phyloP scores from a whole-genome alignment of 2,329 filamentous ascomycete species.

The Hansfordia pulvinata region DNA sequence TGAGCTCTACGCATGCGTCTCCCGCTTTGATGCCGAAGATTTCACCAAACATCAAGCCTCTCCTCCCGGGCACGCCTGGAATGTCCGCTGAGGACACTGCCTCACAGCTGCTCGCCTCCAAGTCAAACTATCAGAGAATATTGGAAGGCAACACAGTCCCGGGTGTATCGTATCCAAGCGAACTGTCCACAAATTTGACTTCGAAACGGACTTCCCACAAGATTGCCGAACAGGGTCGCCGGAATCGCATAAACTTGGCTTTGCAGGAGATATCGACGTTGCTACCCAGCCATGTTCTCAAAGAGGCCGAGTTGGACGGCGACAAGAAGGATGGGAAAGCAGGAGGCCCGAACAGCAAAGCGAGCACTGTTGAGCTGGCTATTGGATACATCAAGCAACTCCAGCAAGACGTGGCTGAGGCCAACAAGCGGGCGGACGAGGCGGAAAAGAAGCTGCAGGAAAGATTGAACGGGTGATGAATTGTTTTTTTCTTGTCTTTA shows the following conservation, averaged over 20 bases:
- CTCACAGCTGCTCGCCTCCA: slow-evolving; percentile 72
- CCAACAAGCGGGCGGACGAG: slow-evolving; percentile 47
- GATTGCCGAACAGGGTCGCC: slow-evolving; percentile 87
- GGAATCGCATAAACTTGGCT: slow-evolving; percentile 90
- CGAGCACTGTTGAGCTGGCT: slow-evolving; percentile 91
- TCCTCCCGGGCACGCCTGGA: slow-evolving; percentile 51
- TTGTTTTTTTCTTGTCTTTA: too few species aligned
- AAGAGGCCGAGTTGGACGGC: slow-evolving; percentile 26
- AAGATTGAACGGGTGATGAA: too few species aligned
- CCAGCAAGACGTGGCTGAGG: slow-evolving; percentile 56
- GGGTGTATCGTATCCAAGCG: slow-evolving; percentile 80
- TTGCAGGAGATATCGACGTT: slow-evolving; percentile 82
- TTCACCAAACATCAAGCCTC: slow-evolving; percentile 85
- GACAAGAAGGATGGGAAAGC: slow-evolving; percentile 27
- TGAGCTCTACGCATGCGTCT: slow-evolving; percentile 63
- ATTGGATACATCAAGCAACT: slow-evolving; percentile 89
- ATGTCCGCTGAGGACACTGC: slow-evolving; percentile 44
- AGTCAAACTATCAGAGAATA: slow-evolving; percentile 97
- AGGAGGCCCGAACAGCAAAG: slow-evolving; percentile 65
- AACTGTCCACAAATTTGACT: slow-evolving; percentile 83
- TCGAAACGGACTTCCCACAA: slow-evolving; percentile 97
- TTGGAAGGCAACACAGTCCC: slow-evolving; percentile 85
- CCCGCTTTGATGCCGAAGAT: slow-evolving; percentile 81
- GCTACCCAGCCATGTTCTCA: slow-evolving; percentile 47
- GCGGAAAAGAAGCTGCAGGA: slow-evolving; percentile 45